Conservation (phyloP, 306 rosid species). For the Fragaria iinumae region DNA sequence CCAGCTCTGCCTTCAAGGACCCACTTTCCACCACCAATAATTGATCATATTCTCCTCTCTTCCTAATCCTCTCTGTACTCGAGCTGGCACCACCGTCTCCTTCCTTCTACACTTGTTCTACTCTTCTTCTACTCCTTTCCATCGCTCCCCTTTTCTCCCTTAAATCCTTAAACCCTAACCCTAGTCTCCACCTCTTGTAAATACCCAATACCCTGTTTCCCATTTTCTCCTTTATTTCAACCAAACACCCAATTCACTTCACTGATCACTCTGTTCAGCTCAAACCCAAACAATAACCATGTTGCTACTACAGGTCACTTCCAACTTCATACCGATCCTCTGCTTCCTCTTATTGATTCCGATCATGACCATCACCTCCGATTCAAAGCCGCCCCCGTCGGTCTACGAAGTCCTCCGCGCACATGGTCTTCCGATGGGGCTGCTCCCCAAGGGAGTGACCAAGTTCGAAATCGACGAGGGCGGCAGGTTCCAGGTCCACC, state of each 20-base stretch:
- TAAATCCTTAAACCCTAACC: conserved; percentile 20
- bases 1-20: not conserved
- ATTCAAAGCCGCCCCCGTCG: conserved; percentile 13
- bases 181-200: not conserved
- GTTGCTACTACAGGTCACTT: conserved; percentile 4
- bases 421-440: conserved; percentile 81
- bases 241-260: not conserved
- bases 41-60: conserved; percentile 46
- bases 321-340: conserved; percentile 12
- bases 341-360: conserved; percentile 19
- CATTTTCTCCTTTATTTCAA: not conserved
- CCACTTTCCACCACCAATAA: conserved; percentile 59
- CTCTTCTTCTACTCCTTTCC: not conserved
- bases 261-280: not conserved
- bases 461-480: conserved; percentile 45
- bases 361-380: conserved; percentile 1
- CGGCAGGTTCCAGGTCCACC: conserved; percentile 54
- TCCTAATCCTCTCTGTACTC: conserved; percentile 55
- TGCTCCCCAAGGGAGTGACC: conserved; percentile 63
- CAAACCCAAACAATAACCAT: not conserved
- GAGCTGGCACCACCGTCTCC: conserved; percentile 54
- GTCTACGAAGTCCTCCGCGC: conserved; percentile 59
- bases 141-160: not conserved
- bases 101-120: not conserved
- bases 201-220: not conserved